A percentile compares a stretch with the other conserved stretches of the same genome.
Evolutionary conservation across 78 protist species (phyloP).

Genomic region (Dictyostelium firmibasis): DNA sequence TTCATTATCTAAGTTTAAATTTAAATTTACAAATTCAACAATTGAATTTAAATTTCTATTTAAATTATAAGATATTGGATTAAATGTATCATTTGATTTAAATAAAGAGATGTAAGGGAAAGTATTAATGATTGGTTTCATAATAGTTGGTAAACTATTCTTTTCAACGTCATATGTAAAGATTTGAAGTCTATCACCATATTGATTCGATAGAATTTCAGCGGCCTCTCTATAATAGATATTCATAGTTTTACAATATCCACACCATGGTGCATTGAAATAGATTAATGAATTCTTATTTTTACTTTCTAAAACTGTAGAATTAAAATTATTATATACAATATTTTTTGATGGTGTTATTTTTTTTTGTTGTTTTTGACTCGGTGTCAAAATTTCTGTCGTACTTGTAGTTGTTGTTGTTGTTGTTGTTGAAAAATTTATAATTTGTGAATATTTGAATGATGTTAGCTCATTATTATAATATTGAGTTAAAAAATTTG

Average conservation of each 20-base stretch:
- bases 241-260: conserved; percentile 55
- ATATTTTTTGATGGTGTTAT: not conserved
- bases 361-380: not conserved
- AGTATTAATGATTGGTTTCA: conserved; percentile 1
- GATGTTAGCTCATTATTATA: not conserved
- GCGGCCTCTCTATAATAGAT: conserved; percentile 36
- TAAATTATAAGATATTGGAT: conserved; percentile 29
- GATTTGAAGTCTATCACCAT: conserved; percentile 9
- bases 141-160: conserved; percentile 15
- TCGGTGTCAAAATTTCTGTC: not conserved
- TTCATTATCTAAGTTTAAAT: not conserved
- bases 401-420: not conserved
- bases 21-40: conserved; percentile 33
- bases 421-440: not conserved
- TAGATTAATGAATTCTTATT: conserved; percentile 34
- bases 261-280: conserved; percentile 68
- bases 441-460: not conserved
- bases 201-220: not conserved
- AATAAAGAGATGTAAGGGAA: conserved; percentile 56
- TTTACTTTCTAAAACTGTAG: not conserved
- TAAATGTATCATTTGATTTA: not conserved
- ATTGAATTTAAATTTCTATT: conserved; percentile 35
- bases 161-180: conserved; percentile 15
- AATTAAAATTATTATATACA: conserved; percentile 8
- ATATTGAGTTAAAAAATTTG: not conserved